Base-by-base conservation (phyloP, 176 grass and related monocot species). In the Triticum dicoccoides region DNA sequence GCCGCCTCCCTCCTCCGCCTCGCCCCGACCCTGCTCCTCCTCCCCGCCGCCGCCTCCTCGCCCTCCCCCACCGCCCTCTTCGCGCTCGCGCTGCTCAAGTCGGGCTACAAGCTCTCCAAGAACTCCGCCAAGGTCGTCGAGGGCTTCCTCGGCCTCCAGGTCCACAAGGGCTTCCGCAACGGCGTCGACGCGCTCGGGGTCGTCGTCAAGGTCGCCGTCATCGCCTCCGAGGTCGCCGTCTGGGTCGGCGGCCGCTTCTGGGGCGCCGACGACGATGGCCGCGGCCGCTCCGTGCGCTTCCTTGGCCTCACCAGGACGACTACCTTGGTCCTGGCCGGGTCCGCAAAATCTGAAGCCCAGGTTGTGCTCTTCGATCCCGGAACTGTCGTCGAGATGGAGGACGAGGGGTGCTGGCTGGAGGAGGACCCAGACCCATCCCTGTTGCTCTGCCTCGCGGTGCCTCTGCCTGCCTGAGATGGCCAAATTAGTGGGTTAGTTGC, bases 111-210 rank as follows among this genome's bases (percentile, higher is more conserved):
- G 89, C 77, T 98, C 1, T 92, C 94, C 2, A 98, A 96, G 80
- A 98, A 96, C 30, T 87, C 85, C 11, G 85, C 86, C 6, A 96
- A 98, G 79, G 79, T 98, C 88, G 42, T 96, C 8, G 94, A 98
- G 79, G 94, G 94, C 6, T 94, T 96, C 78, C 86, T 94, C 4
- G 97, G 97, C 5, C 87, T 96, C 61, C 94, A 96, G 86, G 86
- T 98, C 29, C 88, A 96, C 86, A 94, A 91, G 89, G 92, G 92
- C 1, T 68, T 98, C 73, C 44, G 73, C 25, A 76, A 76, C 73
- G 73, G 73, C 14, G 45, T 96, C 62, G 97, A 91, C 74, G 88
- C 94, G 23, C 84, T 96, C 35, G 97, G 94, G 4, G 80, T 96
- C 14, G 83, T 96, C 58, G 85, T 99, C 81, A 96, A 91, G 79